Conservation (phyloP, 2,329 filamentous ascomycete species). For the Paraconiothyrium brasiliense region DNA sequence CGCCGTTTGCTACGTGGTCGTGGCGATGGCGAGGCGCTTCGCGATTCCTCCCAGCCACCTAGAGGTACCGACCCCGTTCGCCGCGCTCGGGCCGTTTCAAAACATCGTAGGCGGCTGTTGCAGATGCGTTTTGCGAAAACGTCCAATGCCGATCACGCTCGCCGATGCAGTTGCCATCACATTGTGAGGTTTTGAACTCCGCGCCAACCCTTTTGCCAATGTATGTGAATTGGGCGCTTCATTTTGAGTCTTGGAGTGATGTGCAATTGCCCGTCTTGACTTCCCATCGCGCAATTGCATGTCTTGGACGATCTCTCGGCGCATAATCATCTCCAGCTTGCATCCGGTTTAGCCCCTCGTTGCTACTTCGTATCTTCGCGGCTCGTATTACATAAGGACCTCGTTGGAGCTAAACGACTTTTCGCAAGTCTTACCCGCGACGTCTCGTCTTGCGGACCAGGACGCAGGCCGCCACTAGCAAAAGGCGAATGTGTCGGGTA, state of each 20-base stretch:
- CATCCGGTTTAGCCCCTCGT: background rate
- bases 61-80: no score
- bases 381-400: no score
- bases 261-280: background rate
- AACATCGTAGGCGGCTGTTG: background rate
- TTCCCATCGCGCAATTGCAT: background rate
- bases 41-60: slow-evolving; percentile 10
- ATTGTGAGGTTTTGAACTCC: slow-evolving; percentile 9
- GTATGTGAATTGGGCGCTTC: background rate
- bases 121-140: slow-evolving; percentile 1
- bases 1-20: slow-evolving; percentile 6
- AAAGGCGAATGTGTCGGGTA: no score
- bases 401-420: background rate
- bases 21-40: background rate
- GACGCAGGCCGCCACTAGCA: slow-evolving; percentile 8
- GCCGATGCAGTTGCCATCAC: background rate
- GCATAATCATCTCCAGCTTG: background rate
- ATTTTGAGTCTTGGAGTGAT: background rate
- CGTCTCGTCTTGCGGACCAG: background rate
- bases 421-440: background rate
- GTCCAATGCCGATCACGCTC: slow-evolving; percentile 5
- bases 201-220: background rate
- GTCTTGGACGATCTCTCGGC: background rate
- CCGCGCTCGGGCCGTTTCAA: background rate
- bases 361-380: background rate